Evolutionary conservation across 1,139 yeast species (phyloP).

Genomic region (Pichia sp.): DNA sequence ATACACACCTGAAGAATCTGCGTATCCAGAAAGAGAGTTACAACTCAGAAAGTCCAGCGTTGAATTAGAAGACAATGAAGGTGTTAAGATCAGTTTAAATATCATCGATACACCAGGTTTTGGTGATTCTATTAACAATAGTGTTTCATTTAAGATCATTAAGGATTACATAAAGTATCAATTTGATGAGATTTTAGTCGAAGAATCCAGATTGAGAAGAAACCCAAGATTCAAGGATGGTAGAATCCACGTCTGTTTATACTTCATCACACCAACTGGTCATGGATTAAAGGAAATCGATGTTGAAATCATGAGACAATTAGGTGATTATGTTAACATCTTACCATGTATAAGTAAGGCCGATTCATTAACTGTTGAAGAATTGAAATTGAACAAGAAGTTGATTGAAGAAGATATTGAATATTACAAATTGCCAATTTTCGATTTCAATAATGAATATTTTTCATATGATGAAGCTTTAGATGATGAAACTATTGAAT

Average conservation of each 20-base stretch:
- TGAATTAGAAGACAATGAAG: conserved; percentile 74
- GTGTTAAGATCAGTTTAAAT: conserved; percentile 61
- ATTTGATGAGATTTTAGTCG: conserved; percentile 88
- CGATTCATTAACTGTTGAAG: conserved; percentile 79
- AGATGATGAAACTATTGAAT: conserved; percentile 76
- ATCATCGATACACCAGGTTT: conserved; percentile 79
- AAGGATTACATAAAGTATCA: conserved; percentile 80
- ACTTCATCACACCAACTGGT: conserved; percentile 73
- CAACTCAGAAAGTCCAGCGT: conserved; percentile 51
- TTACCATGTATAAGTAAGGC: conserved; percentile 88
- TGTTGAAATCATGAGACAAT: conserved; percentile 70
- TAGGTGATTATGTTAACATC: conserved; percentile 80
- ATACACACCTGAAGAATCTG: conserved; percentile 43
- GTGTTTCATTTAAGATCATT: conserved; percentile 60
- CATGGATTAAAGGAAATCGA: conserved; percentile 77
- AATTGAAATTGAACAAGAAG: conserved; percentile 66
- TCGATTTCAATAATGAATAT: conserved; percentile 70
- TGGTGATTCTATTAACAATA: conserved; percentile 69
- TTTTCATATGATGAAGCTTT: conserved; percentile 55
- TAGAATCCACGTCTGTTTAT: conserved; percentile 69
- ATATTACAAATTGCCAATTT: conserved; percentile 76
- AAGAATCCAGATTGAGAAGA: conserved; percentile 89
- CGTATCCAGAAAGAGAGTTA: conserved; percentile 40
- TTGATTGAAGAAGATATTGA: conserved; percentile 69
- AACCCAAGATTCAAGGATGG: conserved; percentile 79